Percentiles rank a stretch among this genome's conserved stretches.
These are phyloP conservation scores for Ophiosphaerella herpotricha DNA, from an alignment of 2,329 filamentous ascomycete species.

Conservation along the genomic window DNA sequence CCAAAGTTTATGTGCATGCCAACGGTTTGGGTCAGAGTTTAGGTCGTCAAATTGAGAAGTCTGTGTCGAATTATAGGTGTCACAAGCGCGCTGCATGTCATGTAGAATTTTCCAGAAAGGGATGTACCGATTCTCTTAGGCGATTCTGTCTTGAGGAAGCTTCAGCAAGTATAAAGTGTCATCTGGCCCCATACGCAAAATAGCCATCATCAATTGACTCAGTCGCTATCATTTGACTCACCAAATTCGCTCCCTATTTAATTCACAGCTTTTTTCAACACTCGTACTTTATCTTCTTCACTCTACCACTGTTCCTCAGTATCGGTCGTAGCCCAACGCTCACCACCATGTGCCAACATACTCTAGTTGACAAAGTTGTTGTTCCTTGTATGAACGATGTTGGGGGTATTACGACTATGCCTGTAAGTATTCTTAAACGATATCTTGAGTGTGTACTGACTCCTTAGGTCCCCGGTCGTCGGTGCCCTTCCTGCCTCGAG, in stretches of 20 bases:
- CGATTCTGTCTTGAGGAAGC: not conserved
- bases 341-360: constrained; percentile 33
- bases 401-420: constrained; percentile 41
- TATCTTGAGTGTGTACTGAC: constrained; percentile 2
- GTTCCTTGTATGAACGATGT: constrained; percentile 34
- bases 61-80: constrained; percentile 15
- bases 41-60: constrained; percentile 17
- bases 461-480: constrained; percentile 45
- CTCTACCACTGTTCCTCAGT: not conserved
- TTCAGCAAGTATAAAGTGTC: constrained; percentile 16
- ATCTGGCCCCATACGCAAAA: not conserved
- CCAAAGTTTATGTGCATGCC: constrained; percentile 8
- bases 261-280: not conserved
- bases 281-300: not conserved
- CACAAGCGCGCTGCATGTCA: constrained; percentile 22
- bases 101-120: not conserved
- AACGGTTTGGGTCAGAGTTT: constrained; percentile 9
- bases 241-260: not conserved
- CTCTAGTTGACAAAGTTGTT: constrained; percentile 28
- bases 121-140: not conserved
- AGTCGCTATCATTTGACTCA: not conserved
- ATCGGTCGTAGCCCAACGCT: not conserved
- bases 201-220: not conserved
- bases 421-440: constrained; percentile 25
- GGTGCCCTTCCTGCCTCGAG: constrained; percentile 47